Base-by-base conservation (phyloP, 2,329 filamentous ascomycete species). In the Neonectria coccinea region DNA sequence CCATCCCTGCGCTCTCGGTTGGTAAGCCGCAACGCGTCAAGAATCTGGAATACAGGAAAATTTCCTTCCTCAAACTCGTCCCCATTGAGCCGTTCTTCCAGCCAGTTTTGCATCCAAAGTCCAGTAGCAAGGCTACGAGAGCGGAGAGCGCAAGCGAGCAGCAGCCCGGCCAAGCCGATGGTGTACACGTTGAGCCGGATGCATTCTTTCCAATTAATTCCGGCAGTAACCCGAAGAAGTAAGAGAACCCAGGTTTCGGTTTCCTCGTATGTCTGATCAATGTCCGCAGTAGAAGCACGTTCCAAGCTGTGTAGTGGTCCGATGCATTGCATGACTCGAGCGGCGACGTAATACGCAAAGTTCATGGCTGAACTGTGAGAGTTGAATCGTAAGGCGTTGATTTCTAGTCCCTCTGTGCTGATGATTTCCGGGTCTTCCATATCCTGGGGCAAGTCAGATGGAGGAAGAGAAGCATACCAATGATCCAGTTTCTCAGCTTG, bases 161-260 rank as follows among this genome's bases (percentile, higher is more conserved):
- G 20, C 1, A 72, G 41, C 1, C 67, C 63, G 0, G 67, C 57
- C 29, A 75, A 58, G 0, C 73, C 73, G 18, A 75, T 58, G 0
- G 68, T 71, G 33, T 68, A 74, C 3, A 59, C 59, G 39, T 74
- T 74, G 5, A 69, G 58, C 3, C 47, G 66, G 2, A 68, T 20
- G 36, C 73, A 74, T 5, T 65, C 51, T n/a, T 67, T 57, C 73
- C 73, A 75, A 29, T 67, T 44, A 5, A 75, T 66, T 0, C 69
- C 68, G 3, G 68, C 59, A 3, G 70, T 60, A 5, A 74, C 69
- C 0, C 70, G 69, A 14, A 74, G 59, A 7, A 75, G 67, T n/a
- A 70, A 47, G 2, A 48, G 25, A 3, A 66, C 56, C 70, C 72
- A 75, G 5, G 16, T 31, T 2, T 65, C 57, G 2, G 27, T 4